These are phyloP conservation scores for Fusarium dimerum DNA, from an alignment of 2,329 filamentous ascomycete species.

Conservation along the genomic window DNA sequence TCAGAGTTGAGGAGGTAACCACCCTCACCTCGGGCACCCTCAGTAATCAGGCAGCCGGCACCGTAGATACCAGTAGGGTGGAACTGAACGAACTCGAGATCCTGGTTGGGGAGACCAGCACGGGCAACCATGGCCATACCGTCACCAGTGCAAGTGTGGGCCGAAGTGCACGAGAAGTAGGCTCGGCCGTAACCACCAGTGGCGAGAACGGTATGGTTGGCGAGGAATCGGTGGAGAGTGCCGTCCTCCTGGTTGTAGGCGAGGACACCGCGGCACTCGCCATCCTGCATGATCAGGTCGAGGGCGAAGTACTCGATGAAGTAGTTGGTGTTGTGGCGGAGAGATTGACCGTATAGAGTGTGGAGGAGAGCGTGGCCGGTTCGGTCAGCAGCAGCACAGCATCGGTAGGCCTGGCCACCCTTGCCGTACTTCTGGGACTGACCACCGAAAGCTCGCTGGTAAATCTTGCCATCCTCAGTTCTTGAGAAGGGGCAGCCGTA, in stretches of 20 bases:
- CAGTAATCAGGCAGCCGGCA: slow-evolving; percentile 95
- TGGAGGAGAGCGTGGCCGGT: slow-evolving; percentile 97
- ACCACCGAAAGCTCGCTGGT: slow-evolving; percentile 98
- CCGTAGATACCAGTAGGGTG: slow-evolving; percentile 99
- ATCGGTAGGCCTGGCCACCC: slow-evolving; percentile 96
- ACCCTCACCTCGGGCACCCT: slow-evolving; percentile 96
- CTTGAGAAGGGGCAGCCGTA: slow-evolving; percentile 96
- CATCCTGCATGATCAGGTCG: slow-evolving; percentile 96
- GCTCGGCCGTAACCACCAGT: slow-evolving; percentile 97
- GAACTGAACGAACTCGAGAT: slow-evolving; percentile 99
- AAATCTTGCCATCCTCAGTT: slow-evolving; percentile 96
- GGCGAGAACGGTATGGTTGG: slow-evolving; percentile 94
- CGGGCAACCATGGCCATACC: slow-evolving; percentile 99
- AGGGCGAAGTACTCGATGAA: slow-evolving; percentile 99
- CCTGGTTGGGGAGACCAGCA: slow-evolving; percentile 96
- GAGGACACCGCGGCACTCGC: slow-evolving; percentile 92
- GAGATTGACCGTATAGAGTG: slow-evolving; percentile 96
- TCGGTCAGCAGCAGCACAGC: slow-evolving; percentile 93
- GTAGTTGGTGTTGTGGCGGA: slow-evolving; percentile 98
- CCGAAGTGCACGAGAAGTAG: slow-evolving; percentile 98
- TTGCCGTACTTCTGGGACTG: slow-evolving; percentile 95
- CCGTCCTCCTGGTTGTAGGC: slow-evolving; percentile 99
- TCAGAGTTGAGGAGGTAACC: slow-evolving; percentile 97
- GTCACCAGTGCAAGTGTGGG: slow-evolving; percentile 97
- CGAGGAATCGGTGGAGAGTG: slow-evolving; percentile 93